Percentiles rank a stretch among this genome's conserved stretches.
Conservation (phyloP, 2,329 filamentous ascomycete genomes). For the Rutstroemia sp. region DNA sequence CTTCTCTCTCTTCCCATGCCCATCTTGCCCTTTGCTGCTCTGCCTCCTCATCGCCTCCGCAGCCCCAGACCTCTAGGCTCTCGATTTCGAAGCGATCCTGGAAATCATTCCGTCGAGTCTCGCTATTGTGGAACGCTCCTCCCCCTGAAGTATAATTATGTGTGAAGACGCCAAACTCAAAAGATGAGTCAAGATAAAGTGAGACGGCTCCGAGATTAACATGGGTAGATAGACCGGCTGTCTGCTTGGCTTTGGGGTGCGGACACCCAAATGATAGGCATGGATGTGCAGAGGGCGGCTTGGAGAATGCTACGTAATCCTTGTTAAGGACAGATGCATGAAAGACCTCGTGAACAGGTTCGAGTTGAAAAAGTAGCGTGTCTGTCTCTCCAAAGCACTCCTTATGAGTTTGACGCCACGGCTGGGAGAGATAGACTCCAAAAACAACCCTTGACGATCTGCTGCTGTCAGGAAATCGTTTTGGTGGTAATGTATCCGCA, state of each 20-base stretch:
- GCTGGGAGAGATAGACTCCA: slow-evolving; percentile 57
- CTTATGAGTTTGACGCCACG: slow-evolving; percentile 62
- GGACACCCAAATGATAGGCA: slow-evolving; percentile 61
- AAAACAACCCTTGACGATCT: slow-evolving; percentile 51
- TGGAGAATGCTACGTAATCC: slow-evolving; percentile 63
- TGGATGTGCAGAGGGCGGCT: slow-evolving; percentile 50
- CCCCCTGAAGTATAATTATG: slow-evolving; percentile 57
- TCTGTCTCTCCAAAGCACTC: slow-evolving; percentile 60
- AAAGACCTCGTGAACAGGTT: slow-evolving; percentile 66
- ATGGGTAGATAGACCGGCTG: slow-evolving; percentile 27
- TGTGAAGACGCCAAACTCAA: slow-evolving; percentile 70
- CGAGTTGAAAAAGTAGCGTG: slow-evolving; percentile 63
- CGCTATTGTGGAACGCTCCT: slow-evolving; percentile 56
- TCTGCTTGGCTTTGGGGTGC: slow-evolving; percentile 39
- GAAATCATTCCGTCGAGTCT: slow-evolving; percentile 50
- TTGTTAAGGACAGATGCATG: slow-evolving; percentile 54
- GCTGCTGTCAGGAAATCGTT: slow-evolving; percentile 47
- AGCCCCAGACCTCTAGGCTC: slow-evolving; percentile 72
- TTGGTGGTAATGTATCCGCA: slow-evolving; percentile 54
- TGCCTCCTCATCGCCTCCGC: slow-evolving; percentile 68
- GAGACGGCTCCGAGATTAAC: slow-evolving; percentile 55
- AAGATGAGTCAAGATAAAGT: slow-evolving; percentile 60
- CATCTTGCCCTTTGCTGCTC: slow-evolving; percentile 67
- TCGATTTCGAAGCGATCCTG: slow-evolving; percentile 70
- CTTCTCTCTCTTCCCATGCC: slow-evolving; percentile 82